Conservation (phyloP, 768 basidiomycete species). For the Multifurca ochricompacta region DNA sequence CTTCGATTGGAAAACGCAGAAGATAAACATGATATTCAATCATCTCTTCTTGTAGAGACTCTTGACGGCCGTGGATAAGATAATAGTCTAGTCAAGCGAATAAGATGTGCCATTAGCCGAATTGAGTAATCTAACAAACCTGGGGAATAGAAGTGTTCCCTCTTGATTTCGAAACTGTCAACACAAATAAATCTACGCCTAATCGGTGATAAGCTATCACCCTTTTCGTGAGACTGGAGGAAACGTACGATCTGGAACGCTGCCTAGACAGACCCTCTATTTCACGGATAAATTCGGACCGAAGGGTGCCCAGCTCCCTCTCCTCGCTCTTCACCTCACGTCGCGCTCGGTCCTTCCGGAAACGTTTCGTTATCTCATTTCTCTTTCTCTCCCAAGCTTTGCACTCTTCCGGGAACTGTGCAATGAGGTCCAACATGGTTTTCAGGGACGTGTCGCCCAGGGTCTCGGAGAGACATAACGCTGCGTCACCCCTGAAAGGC, state of each 20-base stretch:
- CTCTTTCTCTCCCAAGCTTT: neutral
- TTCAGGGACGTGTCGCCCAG: constrained; percentile 8
- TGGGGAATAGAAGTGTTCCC: neutral
- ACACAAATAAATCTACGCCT: constrained; percentile 1
- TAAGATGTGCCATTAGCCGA: neutral
- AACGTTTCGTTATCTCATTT: neutral
- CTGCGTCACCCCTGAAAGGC: constrained; percentile 1
- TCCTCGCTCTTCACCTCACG: neutral
- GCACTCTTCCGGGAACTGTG: neutral
- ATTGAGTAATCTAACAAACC: neutral
- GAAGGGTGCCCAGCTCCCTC: neutral
- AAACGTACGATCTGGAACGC: constrained; percentile 5
- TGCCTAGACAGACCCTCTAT: constrained; percentile 4
- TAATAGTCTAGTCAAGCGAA: neutral
- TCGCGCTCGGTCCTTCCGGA: neutral
- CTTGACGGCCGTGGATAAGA: constrained; percentile 2
- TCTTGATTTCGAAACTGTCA: constrained; percentile 2
- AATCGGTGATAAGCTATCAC: neutral
- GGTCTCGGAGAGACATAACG: constrained; percentile 6
- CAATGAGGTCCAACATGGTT: neutral
- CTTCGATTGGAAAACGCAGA: constrained; percentile 1
- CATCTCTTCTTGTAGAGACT: constrained; percentile 5
- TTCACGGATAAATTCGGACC: neutral
- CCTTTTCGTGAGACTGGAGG: neutral
- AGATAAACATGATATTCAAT: constrained; percentile 6